Percentiles rank a stretch among this genome's conserved stretches.
phyloP scores from a whole-genome alignment of 164 flowering plant species.

The Sextonia rubra region DNA sequence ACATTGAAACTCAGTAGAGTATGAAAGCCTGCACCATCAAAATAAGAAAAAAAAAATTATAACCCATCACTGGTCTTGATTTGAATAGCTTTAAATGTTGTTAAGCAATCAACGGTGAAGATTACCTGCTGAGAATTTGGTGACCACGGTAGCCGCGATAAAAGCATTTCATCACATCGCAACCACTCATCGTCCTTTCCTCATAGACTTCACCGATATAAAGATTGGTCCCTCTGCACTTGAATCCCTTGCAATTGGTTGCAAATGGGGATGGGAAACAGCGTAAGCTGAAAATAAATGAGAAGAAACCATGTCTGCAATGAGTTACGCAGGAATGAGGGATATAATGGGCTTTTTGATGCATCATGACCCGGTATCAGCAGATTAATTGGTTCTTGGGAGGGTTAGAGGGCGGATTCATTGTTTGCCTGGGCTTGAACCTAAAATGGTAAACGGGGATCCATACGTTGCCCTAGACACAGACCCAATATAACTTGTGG shows the following conservation, averaged over 20 bases:
- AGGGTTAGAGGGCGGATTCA: too few relatives aligned
- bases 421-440: too few relatives aligned
- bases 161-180: slow-evolving; percentile 20
- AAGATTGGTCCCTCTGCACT: slow-evolving; percentile 25
- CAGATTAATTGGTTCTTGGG: too few relatives aligned
- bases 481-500: too few relatives aligned
- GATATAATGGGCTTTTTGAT: background rate
- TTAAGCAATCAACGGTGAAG: too few relatives aligned
- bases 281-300: slow-evolving; percentile 1
- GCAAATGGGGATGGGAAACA: slow-evolving; percentile 13
- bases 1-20: slow-evolving; percentile 6
- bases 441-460: too few relatives aligned
- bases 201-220: slow-evolving; percentile 17
- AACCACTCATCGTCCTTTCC: slow-evolving; percentile 8
- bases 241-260: slow-evolving; percentile 19
- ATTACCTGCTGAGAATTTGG: slow-evolving; percentile 17
- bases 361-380: too few relatives aligned
- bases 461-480: too few relatives aligned
- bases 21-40: slow-evolving; percentile 7
- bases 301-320: background rate
- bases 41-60: too few relatives aligned
- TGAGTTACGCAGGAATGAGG: background rate
- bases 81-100: background rate
- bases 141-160: slow-evolving; percentile 28
- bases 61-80: background rate